Percentiles rank a stretch among this genome's conserved stretches.
Conservation (phyloP, 2,329 filamentous ascomycete genomes). For the Ophiostoma ips region DNA sequence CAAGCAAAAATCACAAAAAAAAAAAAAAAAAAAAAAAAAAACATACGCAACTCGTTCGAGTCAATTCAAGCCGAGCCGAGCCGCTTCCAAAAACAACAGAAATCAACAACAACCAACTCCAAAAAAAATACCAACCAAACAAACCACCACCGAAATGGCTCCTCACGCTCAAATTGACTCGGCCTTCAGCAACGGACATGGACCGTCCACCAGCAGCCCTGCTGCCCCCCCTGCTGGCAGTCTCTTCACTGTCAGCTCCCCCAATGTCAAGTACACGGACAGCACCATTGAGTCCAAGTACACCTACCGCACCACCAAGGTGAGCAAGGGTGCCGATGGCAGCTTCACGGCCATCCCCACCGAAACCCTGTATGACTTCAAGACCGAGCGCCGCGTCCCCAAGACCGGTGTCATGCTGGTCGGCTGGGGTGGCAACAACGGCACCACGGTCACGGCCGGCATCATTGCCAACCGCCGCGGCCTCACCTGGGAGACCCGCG, state of each 20-base stretch:
- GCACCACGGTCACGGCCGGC: slow-evolving; percentile 89
- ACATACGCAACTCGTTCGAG: not conserved
- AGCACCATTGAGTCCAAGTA: slow-evolving; percentile 84
- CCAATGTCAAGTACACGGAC: slow-evolving; percentile 85
- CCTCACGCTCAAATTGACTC: slow-evolving; percentile 63
- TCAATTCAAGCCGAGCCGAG: not conserved
- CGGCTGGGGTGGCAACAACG: slow-evolving; percentile 96
- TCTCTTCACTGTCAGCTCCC: slow-evolving; percentile 71
- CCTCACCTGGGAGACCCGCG: slow-evolving; percentile 85
- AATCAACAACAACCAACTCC: slow-evolving; percentile 10
- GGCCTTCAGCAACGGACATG: slow-evolving; percentile 47
- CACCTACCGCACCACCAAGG: slow-evolving; percentile 85
- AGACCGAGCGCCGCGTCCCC: slow-evolving; percentile 84
- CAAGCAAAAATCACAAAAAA: not conserved
- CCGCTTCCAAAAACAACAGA: not conserved
- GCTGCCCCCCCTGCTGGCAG: slow-evolving; percentile 38
- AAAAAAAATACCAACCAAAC: slow-evolving; percentile 11
- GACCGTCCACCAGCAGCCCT: slow-evolving; percentile 13
- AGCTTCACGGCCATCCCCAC: slow-evolving; percentile 73
- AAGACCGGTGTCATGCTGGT: slow-evolving; percentile 96
- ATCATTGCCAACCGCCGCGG: slow-evolving; percentile 88
- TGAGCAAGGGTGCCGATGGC: slow-evolving; percentile 55
- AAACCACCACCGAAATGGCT: slow-evolving; percentile 42
- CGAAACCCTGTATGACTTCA: slow-evolving; percentile 92
- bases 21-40: not conserved